Percentiles rank a stretch among this genome's conserved stretches.
phyloP scores from a whole-genome alignment of 2,329 filamentous ascomycete genomes.

The Incumbomyces delicatus region DNA sequence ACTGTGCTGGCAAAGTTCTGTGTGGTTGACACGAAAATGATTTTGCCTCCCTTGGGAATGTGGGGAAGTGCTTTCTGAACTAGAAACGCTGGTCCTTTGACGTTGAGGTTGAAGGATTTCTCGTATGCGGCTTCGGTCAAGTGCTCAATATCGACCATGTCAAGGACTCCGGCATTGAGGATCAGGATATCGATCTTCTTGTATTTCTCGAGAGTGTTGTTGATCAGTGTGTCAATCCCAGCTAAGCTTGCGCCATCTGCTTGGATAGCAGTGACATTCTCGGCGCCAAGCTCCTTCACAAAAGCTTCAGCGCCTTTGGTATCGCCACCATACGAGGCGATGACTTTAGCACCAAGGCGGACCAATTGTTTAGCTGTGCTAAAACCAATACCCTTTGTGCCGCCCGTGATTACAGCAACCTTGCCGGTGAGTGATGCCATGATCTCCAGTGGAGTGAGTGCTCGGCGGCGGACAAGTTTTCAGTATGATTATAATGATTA shows the following conservation, averaged over 20 bases:
- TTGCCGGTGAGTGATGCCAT: slow-evolving; percentile 14
- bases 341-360: slow-evolving; percentile 34
- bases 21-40: slow-evolving; percentile 45
- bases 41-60: slow-evolving; percentile 40
- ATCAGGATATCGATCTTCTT: slow-evolving; percentile 51
- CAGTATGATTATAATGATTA: no score
- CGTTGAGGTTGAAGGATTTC: slow-evolving; percentile 41
- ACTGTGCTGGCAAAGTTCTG: slow-evolving; percentile 31
- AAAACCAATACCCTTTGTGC: slow-evolving; percentile 32
- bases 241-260: slow-evolving; percentile 43
- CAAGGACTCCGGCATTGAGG: slow-evolving; percentile 46
- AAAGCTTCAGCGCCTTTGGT: slow-evolving; percentile 45
- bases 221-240: slow-evolving; percentile 42
- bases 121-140: slow-evolving; percentile 41
- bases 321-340: slow-evolving; percentile 50
- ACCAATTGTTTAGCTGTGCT: slow-evolving; percentile 30
- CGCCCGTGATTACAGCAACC: slow-evolving; percentile 33
- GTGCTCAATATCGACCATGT: slow-evolving; percentile 40
- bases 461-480: no score
- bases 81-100: slow-evolving; percentile 50
- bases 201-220: slow-evolving; percentile 40
- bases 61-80: slow-evolving; percentile 43
- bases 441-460: neutral
- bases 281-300: slow-evolving; percentile 39
- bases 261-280: slow-evolving; percentile 43